Base-by-base conservation (phyloP, 495 filamentous ascomycete species). In the Neurospora sp. region DNA sequence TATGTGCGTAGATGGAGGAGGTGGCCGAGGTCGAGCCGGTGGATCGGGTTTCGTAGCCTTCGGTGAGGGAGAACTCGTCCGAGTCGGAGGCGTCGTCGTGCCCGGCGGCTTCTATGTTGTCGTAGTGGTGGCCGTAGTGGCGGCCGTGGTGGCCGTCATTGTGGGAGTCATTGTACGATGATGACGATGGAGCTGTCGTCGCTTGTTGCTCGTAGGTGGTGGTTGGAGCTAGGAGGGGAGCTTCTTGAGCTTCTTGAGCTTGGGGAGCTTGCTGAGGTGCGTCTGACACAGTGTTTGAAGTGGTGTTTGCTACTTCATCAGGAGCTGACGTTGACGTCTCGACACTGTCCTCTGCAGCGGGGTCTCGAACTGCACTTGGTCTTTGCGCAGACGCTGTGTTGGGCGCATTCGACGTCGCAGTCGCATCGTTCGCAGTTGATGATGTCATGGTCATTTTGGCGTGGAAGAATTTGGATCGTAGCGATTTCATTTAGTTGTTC, bases 1-100 rank as follows among this genome's bases (percentile, higher is more conserved):
- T 75, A 73, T 85, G 83, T 41, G 83, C 78, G 69, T 77, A 81
- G 69, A 86, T 76, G 59, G 79, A 82, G 10, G 84, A 83, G 3
- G 84, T 80, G 27, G 86, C 74, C 6, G 84, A 86, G 18, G 75
- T 81, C 0, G 81, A 82, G 40, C 74, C 74, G 5, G 72, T 69
- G 2, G 74, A 76, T 3, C 38, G 73, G 7, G 72, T 73, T 27
- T 76, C 75, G 46, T 75, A 82, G 6, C 75, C 78, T 39, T 84
- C 82, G 69, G 72, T 77, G 11, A 76, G 69, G 11, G 68, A 69
- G 73, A 80, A 79, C 72, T 80, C 79, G 68, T 78, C 78, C 27
- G 74, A 74, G 39, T 79, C 76, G 22, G 53, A 66, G 53, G 40
- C 44, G 5, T 73, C 66, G 41, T 71, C 76, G 40, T 66, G 40